Evolutionary conservation across 2,329 filamentous ascomycete species (phyloP).

Genomic region (Aureobasidium sp.): DNA sequence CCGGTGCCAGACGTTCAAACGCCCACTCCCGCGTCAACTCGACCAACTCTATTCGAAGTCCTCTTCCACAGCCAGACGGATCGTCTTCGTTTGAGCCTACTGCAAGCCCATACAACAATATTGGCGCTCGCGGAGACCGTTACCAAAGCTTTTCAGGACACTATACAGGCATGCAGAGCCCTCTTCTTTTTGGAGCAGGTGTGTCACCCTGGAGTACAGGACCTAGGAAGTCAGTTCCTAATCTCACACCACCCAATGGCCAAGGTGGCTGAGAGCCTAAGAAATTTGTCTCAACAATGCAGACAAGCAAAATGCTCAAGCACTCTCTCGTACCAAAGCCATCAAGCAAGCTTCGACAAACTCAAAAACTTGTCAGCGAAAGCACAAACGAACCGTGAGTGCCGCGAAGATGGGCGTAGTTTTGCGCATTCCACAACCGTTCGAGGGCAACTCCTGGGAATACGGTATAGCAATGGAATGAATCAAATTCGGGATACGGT

Average conservation of each 20-base stretch:
- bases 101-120: slow-evolving; percentile 16
- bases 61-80: slow-evolving; percentile 6
- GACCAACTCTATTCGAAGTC: slow-evolving; percentile 31
- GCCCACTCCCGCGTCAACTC: slow-evolving; percentile 36
- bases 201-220: slow-evolving; percentile 29
- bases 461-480: neutral
- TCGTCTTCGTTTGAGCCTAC: slow-evolving; percentile 15
- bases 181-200: slow-evolving; percentile 32
- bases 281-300: neutral
- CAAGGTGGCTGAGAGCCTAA: slow-evolving; percentile 7
- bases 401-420: neutral
- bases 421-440: neutral
- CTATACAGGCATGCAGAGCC: slow-evolving; percentile 29
- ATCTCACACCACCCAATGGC: slow-evolving; percentile 15
- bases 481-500: neutral
- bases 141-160: slow-evolving; percentile 19
- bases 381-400: neutral
- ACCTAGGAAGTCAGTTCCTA: slow-evolving; percentile 10
- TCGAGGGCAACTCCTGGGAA: neutral
- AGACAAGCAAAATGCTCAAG: neutral
- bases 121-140: neutral
- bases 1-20: neutral
- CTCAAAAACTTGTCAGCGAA: neutral
- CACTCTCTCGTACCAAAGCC: neutral
- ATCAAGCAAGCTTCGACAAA: neutral